These are phyloP conservation scores for Boletellus emodensis DNA, from an alignment of 768 basidiomycete species.

Conservation along the genomic window DNA sequence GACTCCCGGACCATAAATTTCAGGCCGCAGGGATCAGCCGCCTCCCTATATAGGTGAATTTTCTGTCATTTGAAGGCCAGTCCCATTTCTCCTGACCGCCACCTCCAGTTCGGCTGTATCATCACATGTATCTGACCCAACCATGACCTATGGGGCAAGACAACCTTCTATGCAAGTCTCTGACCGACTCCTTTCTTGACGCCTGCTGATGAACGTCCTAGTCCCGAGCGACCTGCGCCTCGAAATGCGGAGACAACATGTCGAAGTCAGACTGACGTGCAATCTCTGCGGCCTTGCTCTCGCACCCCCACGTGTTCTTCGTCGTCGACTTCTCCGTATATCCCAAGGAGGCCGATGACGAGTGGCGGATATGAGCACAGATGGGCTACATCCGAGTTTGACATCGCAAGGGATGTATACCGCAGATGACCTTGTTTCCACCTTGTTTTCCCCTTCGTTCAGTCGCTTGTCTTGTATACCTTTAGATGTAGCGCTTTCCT, in stretches of 20 bases:
- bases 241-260: background rate
- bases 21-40: constrained; percentile 22
- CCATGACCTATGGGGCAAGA: constrained; percentile 5
- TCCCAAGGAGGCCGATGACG: background rate
- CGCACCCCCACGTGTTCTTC: background rate
- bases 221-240: constrained; percentile 8
- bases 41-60: constrained; percentile 57
- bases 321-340: background rate
- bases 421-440: constrained; percentile 6
- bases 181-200: background rate
- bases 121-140: constrained; percentile 35
- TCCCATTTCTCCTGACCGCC: constrained; percentile 4
- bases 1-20: background rate
- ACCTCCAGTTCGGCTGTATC: constrained; percentile 49
- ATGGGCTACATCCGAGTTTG: constrained; percentile 25
- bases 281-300: background rate
- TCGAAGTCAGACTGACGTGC: constrained; percentile 5
- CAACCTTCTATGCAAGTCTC: constrained; percentile 22
- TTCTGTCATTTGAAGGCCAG: background rate
- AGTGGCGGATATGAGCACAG: constrained; percentile 10
- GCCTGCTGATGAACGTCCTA: constrained; percentile 2
- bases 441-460: background rate
- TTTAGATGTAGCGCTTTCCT: constrained; percentile 6
- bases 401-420: constrained; percentile 17
- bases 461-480: constrained; percentile 1